These are phyloP conservation scores for Collybia sordida DNA, from an alignment of 768 basidiomycete genomes.

Conservation along the genomic window DNA sequence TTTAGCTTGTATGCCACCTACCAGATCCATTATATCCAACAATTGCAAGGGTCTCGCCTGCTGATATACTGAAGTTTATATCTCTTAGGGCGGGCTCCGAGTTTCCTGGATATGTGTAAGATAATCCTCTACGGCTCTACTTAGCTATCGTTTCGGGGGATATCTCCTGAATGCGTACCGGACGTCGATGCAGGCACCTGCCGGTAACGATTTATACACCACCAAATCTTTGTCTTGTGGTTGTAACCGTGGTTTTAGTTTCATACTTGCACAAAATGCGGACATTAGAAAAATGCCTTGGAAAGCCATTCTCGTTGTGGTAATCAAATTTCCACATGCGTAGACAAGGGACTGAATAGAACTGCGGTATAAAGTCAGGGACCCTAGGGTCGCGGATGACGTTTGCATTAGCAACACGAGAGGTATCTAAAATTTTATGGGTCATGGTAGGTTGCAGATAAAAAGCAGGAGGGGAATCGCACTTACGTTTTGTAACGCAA, in stretches of 20 bases:
- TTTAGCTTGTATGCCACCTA: conserved; percentile 23
- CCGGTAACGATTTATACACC: conserved; percentile 43
- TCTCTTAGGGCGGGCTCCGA: conserved; percentile 65
- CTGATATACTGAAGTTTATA: conserved; percentile 65
- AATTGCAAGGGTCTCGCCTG: conserved; percentile 83
- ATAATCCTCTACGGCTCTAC: conserved; percentile 31
- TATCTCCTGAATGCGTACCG: conserved; percentile 42
- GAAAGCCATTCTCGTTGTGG: conserved; percentile 71
- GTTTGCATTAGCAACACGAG: conserved; percentile 71
- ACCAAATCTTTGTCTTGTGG: conserved; percentile 54
- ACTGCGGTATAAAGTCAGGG: conserved; percentile 78
- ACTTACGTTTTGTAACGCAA: conserved; percentile 70
- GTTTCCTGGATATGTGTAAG: conserved; percentile 81
- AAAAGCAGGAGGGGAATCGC: conserved; percentile 18
- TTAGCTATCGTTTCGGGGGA: conserved; percentile 5
- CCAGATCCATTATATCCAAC: conserved; percentile 87
- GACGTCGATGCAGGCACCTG: conserved; percentile 71
- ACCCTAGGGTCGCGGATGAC: conserved; percentile 74
- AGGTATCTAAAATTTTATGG: conserved; percentile 54
- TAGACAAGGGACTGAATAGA: conserved; percentile 73
- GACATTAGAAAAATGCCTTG: conserved; percentile 87
- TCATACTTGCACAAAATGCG: conserved; percentile 79
- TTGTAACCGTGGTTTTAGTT: conserved; percentile 65
- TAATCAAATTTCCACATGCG: conserved; percentile 60
- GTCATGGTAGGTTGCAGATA: conserved; percentile 11